Base-by-base conservation (phyloP, 805 yeast genomes). In the Starmerella khaoyaiensis region DNA sequence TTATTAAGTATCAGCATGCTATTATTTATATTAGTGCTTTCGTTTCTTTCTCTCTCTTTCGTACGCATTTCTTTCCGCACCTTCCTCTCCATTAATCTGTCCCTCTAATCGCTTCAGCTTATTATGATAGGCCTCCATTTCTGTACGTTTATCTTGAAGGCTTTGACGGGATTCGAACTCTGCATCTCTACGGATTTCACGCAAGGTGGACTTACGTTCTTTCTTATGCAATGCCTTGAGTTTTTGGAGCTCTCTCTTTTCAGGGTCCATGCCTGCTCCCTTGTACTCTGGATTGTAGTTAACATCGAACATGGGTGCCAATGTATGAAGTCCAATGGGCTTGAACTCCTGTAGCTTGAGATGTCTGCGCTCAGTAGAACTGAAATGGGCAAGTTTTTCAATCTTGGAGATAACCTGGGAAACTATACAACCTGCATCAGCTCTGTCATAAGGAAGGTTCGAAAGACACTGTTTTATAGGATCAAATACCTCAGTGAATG, bases 281-380 rank as follows among this genome's bases (percentile, higher is more conserved):
- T 81, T 86, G 72, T 76, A 81, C 55, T 83, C 95, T 39, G 95
- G 94, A 62, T 86, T 87, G 71, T 77, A 90, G 65, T 84, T 83
- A 53, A 83, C 97, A 61, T 87, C 96, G 57, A 79, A 90, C 60
- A 80, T 76, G 47, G 99, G 99, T 25, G 84, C 79, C 52, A 70
- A 71, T 2, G 94, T 71, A 28, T 84, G 76, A 53, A 90, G 79
- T 3, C 94, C 79, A 39, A 90, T 55, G 18, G 93, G 83, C 53
- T 71, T 73, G 63, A 86, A 96, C 6, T 71, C 62, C 61, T 90
- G 99, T 45, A 90, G 67, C 12, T 73, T 64, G 50, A 90, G 68
- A 40, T 96, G 95, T 40, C 56, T 62, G 42, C 80, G 71, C 35
- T 67, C 73, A 26, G 66, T 62, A 15, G 37, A 40, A 5, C 71